These are phyloP conservation scores for Xylaria multiplex DNA, from an alignment of 2,329 filamentous ascomycete genomes.

Conservation along the genomic window DNA sequence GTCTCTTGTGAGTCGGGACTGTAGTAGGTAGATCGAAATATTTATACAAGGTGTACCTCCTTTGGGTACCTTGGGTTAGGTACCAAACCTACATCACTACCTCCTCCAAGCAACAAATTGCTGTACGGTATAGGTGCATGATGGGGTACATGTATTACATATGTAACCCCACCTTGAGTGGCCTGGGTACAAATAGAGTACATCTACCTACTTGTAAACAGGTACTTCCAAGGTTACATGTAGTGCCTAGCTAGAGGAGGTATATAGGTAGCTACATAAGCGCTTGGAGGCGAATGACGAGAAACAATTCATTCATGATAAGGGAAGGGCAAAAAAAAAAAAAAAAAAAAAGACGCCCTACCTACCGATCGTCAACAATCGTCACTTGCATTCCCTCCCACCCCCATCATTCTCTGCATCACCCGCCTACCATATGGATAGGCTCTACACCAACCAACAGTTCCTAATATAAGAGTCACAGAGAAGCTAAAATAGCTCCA, in stretches of 20 bases:
- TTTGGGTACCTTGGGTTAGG: no score
- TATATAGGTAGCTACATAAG: neutral
- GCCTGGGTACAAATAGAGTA: no score
- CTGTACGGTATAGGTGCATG: slow-evolving; percentile 1
- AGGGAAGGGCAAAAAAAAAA: neutral
- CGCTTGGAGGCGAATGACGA: slow-evolving; percentile 16
- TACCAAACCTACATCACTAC: no score
- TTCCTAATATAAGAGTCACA: neutral
- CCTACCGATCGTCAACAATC: neutral
- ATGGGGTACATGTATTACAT: no score
- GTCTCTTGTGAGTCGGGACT: no score
- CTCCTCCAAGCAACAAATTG: no score
- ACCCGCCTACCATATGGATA: neutral
- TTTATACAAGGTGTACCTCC: neutral
- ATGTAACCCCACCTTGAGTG: no score
- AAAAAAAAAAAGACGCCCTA: no score
- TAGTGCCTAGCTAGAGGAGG: no score
- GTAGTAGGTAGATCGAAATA: no score
- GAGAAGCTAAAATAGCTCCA: slow-evolving; percentile 12
- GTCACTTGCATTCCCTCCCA: slow-evolving; percentile 3
- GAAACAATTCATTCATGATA: slow-evolving; percentile 31
- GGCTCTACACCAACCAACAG: neutral
- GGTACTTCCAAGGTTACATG: neutral
- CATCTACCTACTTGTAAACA: neutral
- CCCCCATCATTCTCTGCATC: neutral